phyloP scores from a whole-genome alignment of 148 eudicot genomes.

The Suaeda aralocaspica region DNA sequence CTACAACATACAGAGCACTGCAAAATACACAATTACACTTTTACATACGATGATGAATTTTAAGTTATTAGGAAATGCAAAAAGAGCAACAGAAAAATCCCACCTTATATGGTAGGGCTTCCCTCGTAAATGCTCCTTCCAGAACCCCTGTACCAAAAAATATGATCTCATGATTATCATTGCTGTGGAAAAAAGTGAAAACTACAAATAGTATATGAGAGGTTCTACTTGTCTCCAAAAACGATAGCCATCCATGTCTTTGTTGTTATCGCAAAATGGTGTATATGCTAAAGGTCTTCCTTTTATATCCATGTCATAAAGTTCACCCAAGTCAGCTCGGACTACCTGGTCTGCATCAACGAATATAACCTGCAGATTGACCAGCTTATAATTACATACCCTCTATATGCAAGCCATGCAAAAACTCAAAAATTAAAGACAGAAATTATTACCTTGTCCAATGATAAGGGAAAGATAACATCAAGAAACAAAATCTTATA shows the following conservation, averaged over 20 bases:
- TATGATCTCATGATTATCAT: not conserved
- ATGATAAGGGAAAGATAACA: conserved; percentile 89
- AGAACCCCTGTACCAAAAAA: conserved; percentile 65
- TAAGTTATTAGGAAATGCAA: not conserved
- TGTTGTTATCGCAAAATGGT: conserved; percentile 95
- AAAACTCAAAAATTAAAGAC: not conserved
- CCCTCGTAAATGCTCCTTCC: conserved; percentile 96
- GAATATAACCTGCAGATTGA: conserved; percentile 80
- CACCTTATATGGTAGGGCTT: conserved; percentile 96
- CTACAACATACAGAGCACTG: conserved; percentile 96
- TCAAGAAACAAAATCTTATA: conserved; percentile 94
- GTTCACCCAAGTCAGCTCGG: conserved; percentile 95
- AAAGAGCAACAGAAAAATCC: not conserved
- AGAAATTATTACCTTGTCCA: conserved; percentile 63
- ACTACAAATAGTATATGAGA: not conserved
- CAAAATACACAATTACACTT: conserved; percentile 27
- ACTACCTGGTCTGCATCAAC: conserved; percentile 97
- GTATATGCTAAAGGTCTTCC: conserved; percentile 93
- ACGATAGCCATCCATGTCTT: conserved; percentile 94
- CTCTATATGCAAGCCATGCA: not conserved
- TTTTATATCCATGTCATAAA: conserved; percentile 95
- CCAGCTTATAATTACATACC: not conserved
- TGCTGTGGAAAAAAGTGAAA: not conserved
- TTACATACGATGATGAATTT: conserved; percentile 18
- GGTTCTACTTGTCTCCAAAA: conserved; percentile 85